A percentile compares a stretch with the other conserved stretches of the same genome.
phyloP scores from a whole-genome alignment of 2,329 filamentous ascomycete species.

The Fusarium penzigii region DNA sequence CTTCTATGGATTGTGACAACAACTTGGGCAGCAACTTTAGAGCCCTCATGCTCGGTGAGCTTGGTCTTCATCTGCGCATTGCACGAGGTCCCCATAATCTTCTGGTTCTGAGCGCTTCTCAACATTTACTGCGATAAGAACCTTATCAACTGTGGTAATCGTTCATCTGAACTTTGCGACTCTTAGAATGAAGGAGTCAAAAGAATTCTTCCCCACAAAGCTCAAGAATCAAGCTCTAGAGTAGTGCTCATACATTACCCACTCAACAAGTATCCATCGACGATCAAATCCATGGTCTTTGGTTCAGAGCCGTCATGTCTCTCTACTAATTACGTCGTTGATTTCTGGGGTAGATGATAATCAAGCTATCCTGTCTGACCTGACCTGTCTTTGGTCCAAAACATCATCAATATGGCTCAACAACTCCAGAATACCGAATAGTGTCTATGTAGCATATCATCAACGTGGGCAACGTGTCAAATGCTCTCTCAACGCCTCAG shows the following conservation, averaged over 20 bases:
- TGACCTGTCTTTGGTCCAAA: no score
- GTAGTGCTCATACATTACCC: background rate
- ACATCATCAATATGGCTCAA: no score
- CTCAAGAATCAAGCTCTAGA: background rate
- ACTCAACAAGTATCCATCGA: background rate
- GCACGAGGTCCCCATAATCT: no score
- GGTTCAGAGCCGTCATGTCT: background rate
- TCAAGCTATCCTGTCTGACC: background rate
- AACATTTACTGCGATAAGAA: background rate
- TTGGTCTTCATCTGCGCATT: no score
- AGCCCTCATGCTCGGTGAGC: background rate
- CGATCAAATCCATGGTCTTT: background rate
- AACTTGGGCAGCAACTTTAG: background rate
- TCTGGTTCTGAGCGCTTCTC: no score
- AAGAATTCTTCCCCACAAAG: background rate
- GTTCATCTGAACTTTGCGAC: no score
- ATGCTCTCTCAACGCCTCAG: no score
- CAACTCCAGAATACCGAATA: no score
- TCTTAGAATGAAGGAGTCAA: no score
- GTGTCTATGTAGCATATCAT: no score
- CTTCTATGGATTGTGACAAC: background rate
- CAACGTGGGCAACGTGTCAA: no score
- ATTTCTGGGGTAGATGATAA: background rate
- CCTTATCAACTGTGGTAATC: background rate
- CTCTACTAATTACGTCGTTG: background rate